Conservation (phyloP, 1,284 basidiomycete species). For the Takashimella tepidaria region DNA sequence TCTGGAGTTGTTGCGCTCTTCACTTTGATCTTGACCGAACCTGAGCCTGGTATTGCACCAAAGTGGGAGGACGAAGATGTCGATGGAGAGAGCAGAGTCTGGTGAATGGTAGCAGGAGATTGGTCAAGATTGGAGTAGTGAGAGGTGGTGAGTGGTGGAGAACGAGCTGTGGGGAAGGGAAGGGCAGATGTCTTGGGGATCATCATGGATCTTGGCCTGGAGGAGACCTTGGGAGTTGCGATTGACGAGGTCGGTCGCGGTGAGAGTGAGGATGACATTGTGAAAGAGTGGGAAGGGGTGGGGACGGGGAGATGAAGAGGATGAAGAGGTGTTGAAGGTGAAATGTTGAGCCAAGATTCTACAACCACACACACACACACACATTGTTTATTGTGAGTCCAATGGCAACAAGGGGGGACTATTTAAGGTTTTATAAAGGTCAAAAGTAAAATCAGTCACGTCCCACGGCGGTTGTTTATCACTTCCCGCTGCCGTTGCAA, state of each 20-base stretch:
- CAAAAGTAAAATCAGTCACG: no score
- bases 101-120: constrained; percentile 1
- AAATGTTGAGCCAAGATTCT: no score
- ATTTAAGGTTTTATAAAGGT: no score
- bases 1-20: constrained; percentile 42
- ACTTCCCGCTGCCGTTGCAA: no score
- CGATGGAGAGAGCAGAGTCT: not conserved
- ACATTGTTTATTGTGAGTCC: no score
- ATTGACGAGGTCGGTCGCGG: no score
- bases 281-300: not conserved
- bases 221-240: constrained; percentile 10
- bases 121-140: constrained; percentile 17
- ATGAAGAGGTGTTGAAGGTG: not conserved
- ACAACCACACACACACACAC: no score
- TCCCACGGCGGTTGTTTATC: no score
- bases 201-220: constrained; percentile 13
- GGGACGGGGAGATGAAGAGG: not conserved
- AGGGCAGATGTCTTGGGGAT: constrained; percentile 1
- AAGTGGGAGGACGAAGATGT: constrained; percentile 5
- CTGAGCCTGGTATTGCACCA: constrained; percentile 1
- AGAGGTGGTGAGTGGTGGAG: constrained; percentile 26
- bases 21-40: constrained; percentile 34
- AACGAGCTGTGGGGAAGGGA: constrained; percentile 10
- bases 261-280: not conserved
- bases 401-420: no score